These are phyloP conservation scores for Cryptosporidium canis DNA, from an alignment of 169 alveolate species.

Conservation along the genomic window DNA sequence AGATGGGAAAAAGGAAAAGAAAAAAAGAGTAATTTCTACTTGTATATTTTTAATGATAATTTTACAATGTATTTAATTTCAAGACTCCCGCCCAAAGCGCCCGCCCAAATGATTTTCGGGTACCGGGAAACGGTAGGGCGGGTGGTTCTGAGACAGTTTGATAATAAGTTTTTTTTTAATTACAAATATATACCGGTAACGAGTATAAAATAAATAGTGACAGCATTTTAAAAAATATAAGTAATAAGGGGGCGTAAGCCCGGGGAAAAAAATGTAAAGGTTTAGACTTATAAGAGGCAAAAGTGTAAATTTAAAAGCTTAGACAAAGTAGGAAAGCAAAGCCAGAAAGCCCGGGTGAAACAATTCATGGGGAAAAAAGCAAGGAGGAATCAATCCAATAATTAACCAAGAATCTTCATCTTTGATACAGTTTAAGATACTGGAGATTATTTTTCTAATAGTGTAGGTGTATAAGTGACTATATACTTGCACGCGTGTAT, in stretches of 20 bases:
- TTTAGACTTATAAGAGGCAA: not conserved
- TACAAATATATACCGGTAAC: not conserved
- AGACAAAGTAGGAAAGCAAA: not conserved
- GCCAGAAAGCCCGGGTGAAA: not conserved
- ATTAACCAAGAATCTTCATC: not conserved
- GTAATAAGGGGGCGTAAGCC: not conserved
- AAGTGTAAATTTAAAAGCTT: not conserved
- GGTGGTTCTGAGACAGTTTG: not conserved
- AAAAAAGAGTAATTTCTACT: too few relatives aligned
- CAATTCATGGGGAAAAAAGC: not conserved
- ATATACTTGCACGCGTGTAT: not conserved
- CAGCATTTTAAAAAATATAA: not conserved
- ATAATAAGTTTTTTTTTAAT: too few relatives aligned
- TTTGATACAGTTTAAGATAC: not conserved
- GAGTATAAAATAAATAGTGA: not conserved
- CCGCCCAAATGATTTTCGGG: not conserved
- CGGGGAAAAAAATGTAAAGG: not conserved
- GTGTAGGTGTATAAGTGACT: not conserved
- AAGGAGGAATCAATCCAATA: not conserved
- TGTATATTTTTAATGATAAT: too few relatives aligned
- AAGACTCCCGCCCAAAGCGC: not conserved
- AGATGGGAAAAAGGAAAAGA: too few relatives aligned
- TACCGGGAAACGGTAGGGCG: not conserved
- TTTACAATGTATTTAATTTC: not conserved
- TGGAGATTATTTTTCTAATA: not conserved